Evolutionary conservation across 1,284 basidiomycete genomes (phyloP).

Genomic region (Irpex rosettiformis): DNA sequence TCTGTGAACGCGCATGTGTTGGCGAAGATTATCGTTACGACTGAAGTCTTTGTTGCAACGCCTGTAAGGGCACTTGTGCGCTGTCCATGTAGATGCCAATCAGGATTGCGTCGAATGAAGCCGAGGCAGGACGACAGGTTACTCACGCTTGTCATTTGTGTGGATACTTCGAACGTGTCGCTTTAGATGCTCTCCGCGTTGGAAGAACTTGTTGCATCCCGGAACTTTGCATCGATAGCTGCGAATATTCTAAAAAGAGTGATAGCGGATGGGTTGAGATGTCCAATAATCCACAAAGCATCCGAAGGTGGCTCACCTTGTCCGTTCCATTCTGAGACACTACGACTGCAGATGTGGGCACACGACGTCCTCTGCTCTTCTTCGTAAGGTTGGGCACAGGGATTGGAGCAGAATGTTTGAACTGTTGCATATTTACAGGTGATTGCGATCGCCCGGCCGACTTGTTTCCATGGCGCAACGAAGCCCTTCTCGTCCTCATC

Average conservation of each 20-base stretch:
- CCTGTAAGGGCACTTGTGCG: constrained; percentile 67
- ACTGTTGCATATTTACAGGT: constrained; percentile 3
- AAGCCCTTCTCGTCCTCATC: constrained; percentile 26
- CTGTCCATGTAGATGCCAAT: constrained; percentile 33
- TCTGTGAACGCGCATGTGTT: constrained; percentile 75
- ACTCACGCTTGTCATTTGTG: constrained; percentile 78
- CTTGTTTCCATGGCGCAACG: constrained; percentile 2
- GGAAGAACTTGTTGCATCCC: constrained; percentile 79
- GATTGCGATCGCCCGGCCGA: constrained; percentile 1
- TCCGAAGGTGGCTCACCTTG: constrained; percentile 23
- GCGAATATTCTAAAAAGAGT: constrained; percentile 38
- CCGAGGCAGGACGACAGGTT: not conserved
- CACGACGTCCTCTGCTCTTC: constrained; percentile 66
- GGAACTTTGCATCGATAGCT: constrained; percentile 69
- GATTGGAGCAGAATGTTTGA: constrained; percentile 47
- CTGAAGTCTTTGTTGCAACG: constrained; percentile 80
- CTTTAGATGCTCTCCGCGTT: constrained; percentile 76
- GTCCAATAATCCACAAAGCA: constrained; percentile 29
- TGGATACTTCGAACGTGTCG: constrained; percentile 76
- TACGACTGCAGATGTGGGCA: constrained; percentile 53
- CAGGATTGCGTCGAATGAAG: not conserved
- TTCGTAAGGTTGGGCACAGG: constrained; percentile 72
- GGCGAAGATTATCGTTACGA: constrained; percentile 81
- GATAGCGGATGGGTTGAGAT: not conserved
- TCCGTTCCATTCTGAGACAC: constrained; percentile 34